These are phyloP conservation scores for Umbellularia californica DNA, from an alignment of 164 flowering plant species.

Conservation along the genomic window DNA sequence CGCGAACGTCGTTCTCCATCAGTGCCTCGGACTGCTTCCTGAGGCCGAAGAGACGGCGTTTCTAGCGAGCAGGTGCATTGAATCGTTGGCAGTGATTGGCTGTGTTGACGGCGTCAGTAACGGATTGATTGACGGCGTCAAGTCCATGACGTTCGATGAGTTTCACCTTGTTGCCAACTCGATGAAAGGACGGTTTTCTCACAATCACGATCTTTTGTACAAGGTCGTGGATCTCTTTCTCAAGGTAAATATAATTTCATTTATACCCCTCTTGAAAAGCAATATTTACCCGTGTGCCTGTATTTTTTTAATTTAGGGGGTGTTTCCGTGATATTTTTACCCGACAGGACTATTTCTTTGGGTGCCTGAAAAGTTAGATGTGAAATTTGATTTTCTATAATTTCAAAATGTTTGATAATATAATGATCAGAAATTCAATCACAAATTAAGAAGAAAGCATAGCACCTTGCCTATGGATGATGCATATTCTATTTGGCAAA, in stretches of 20 bases:
- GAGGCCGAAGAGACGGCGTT: conserved; percentile 61
- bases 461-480: too few relatives aligned
- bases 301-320: too few relatives aligned
- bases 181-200: conserved; percentile 28
- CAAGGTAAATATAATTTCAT: conserved; percentile 34
- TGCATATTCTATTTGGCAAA: too few relatives aligned
- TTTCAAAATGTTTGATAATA: too few relatives aligned
- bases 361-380: too few relatives aligned
- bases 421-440: too few relatives aligned
- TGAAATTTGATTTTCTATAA: too few relatives aligned
- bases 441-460: too few relatives aligned
- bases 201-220: conserved; percentile 61
- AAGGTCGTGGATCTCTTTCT: conserved; percentile 48
- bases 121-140: conserved; percentile 38
- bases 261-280: too few relatives aligned
- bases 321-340: too few relatives aligned
- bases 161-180: conserved; percentile 48
- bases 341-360: too few relatives aligned
- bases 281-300: too few relatives aligned
- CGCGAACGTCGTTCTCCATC: conserved; percentile 40
- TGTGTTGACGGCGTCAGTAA: conserved; percentile 16
- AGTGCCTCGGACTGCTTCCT: conserved; percentile 55
- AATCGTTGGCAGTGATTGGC: conserved; percentile 20
- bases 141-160: conserved; percentile 29
- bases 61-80: conserved; percentile 55